These are phyloP conservation scores for Puccinia triticina DNA, from an alignment of 1,284 basidiomycete species.

Conservation along the genomic window DNA sequence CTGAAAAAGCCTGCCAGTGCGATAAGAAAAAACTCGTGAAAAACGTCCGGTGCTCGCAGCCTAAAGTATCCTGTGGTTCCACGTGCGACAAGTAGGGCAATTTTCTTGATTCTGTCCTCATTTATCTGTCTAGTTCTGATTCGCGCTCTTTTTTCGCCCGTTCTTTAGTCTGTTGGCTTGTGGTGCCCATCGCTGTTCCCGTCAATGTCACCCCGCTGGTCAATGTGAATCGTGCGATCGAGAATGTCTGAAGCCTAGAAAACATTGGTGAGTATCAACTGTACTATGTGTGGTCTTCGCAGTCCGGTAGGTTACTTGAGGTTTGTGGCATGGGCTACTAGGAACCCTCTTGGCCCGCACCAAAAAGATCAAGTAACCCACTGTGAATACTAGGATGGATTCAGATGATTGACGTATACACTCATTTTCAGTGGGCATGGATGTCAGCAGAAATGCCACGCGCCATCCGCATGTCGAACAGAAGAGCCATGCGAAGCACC, in stretches of 20 bases:
- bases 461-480: conserved; percentile 36
- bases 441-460: conserved; percentile 45
- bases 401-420: not conserved
- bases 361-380: not conserved
- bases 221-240: conserved; percentile 43
- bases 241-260: conserved; percentile 42
- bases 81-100: conserved; percentile 29
- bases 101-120: not conserved
- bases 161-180: conserved; percentile 28
- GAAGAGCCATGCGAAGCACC: conserved; percentile 30
- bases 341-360: not conserved
- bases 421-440: conserved; percentile 32
- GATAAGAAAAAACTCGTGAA: conserved; percentile 30
- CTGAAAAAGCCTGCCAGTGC: conserved; percentile 46
- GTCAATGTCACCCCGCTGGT: conserved; percentile 28
- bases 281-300: not conserved
- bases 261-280: conserved; percentile 35
- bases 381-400: not conserved
- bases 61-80: conserved; percentile 38
- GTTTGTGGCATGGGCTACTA: not conserved
- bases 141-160: not conserved
- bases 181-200: conserved; percentile 45
- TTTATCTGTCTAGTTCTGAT: not conserved
- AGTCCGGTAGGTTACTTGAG: not conserved
- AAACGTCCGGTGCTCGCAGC: conserved; percentile 50